phyloP scores from a whole-genome alignment of 192 early-diverging fungal species.

The Spizellomyces sp. region DNA sequence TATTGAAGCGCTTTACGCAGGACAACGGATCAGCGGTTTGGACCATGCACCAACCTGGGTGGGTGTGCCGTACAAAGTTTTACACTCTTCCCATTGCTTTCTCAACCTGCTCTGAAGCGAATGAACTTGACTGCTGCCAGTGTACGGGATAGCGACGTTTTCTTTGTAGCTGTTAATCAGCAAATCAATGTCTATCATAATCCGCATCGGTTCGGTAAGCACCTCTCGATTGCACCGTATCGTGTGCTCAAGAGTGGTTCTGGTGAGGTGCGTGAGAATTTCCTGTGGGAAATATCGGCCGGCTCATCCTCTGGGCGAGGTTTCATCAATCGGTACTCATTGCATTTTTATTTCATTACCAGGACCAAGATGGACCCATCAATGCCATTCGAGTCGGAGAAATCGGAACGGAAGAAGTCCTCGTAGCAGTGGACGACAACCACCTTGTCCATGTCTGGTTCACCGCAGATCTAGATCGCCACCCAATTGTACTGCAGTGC shows the following conservation, averaged over 20 bases:
- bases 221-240: neutral
- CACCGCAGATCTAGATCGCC: constrained; percentile 16
- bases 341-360: neutral
- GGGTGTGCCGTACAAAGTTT: neutral
- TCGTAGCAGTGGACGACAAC: constrained; percentile 25
- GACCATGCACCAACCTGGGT: neutral
- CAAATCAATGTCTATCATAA: constrained; percentile 15
- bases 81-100: neutral
- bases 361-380: constrained; percentile 9
- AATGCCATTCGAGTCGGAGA: constrained; percentile 31
- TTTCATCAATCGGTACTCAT: neutral
- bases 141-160: constrained; percentile 4
- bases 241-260: constrained; percentile 3
- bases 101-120: neutral
- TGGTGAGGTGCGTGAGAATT: neutral
- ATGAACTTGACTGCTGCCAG: constrained; percentile 18
- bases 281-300: neutral
- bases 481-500: constrained; percentile 15
- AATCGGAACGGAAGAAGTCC: constrained; percentile 26
- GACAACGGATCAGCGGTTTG: neutral
- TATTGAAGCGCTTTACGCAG: too few species aligned
- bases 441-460: constrained; percentile 21
- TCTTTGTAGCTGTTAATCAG: constrained; percentile 21
- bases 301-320: neutral
- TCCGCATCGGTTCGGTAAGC: constrained; percentile 11